Percentiles rank a stretch among this genome's conserved stretches.
phyloP scores from a whole-genome alignment of 2,329 filamentous ascomycete species.

The Parafenestella ontariensis region DNA sequence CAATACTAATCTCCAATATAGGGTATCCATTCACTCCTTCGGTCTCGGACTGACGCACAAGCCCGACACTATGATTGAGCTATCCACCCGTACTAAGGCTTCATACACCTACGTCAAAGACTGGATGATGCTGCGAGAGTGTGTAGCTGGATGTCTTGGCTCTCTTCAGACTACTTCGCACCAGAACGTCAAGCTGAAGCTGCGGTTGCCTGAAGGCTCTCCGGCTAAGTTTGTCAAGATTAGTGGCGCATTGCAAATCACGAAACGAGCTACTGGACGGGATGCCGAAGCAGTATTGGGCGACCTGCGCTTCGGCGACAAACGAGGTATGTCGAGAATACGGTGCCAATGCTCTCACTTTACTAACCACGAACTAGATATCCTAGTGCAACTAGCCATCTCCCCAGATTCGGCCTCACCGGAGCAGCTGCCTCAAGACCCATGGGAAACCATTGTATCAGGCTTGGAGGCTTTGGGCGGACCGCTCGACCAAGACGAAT shows the following conservation, averaged over 20 bases:
- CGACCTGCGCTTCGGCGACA: slow-evolving; percentile 94
- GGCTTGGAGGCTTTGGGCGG: slow-evolving; percentile 92
- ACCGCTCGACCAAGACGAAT: slow-evolving; percentile 83
- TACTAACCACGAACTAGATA: slow-evolving; percentile 41
- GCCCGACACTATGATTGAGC: slow-evolving; percentile 97
- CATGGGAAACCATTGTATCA: slow-evolving; percentile 97
- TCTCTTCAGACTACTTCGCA: slow-evolving; percentile 94
- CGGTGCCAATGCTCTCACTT: background rate
- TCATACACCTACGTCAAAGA: slow-evolving; percentile 99
- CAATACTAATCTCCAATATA: slow-evolving; percentile 48
- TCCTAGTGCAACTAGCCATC: slow-evolving; percentile 83
- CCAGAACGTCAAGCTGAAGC: slow-evolving; percentile 95
- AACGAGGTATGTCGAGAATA: slow-evolving; percentile 56
- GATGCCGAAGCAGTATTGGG: slow-evolving; percentile 93
- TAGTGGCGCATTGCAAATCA: slow-evolving; percentile 92
- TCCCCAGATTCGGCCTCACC: slow-evolving; percentile 81
- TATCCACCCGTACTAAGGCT: slow-evolving; percentile 93
- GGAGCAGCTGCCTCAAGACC: slow-evolving; percentile 87
- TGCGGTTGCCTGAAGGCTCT: slow-evolving; percentile 92
- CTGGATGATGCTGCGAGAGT: slow-evolving; percentile 99
- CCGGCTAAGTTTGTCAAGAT: slow-evolving; percentile 99
- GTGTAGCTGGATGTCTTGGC: slow-evolving; percentile 89
- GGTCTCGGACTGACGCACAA: slow-evolving; percentile 96
- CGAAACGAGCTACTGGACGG: slow-evolving; percentile 91
- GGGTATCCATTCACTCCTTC: slow-evolving; percentile 95